Percentiles rank a stretch among this genome's conserved stretches.
Evolutionary conservation across 805 yeast species (phyloP).

Genomic region (Wickerhamomyces strasburgensis): DNA sequence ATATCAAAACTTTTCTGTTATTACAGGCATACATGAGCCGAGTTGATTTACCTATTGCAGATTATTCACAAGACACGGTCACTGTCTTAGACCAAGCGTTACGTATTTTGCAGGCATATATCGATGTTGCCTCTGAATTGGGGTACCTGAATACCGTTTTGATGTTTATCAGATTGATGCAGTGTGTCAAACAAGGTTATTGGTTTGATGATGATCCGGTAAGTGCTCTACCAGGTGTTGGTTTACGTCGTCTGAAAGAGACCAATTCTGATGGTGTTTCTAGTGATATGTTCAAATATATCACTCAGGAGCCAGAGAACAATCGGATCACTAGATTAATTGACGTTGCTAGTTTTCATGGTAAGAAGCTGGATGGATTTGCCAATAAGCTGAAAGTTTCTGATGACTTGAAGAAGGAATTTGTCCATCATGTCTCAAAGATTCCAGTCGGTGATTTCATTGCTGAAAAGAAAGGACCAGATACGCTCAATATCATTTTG

Average conservation of each 20-base stretch:
- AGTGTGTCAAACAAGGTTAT: conserved; percentile 79
- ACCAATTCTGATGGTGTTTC: conserved; percentile 18
- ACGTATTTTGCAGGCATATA: conserved; percentile 88
- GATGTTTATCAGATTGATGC: conserved; percentile 66
- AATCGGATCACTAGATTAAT: conserved; percentile 4
- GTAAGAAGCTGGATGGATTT: conserved; percentile 32
- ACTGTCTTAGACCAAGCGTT: conserved; percentile 91
- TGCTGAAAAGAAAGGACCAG: conserved; percentile 33
- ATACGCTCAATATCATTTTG: conserved; percentile 39
- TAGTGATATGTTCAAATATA: conserved; percentile 7
- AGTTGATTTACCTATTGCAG: conserved; percentile 87
- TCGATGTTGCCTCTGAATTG: conserved; percentile 83
- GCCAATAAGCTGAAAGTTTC: conserved; percentile 34
- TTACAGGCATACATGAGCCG: conserved; percentile 88
- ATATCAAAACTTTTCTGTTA: conserved; percentile 75
- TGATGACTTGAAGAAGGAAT: conserved; percentile 39
- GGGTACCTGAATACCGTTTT: conserved; percentile 65
- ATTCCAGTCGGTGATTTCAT: conserved; percentile 57
- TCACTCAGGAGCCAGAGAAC: not conserved
- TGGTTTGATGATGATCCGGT: conserved; percentile 82
- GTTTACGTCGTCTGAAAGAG: conserved; percentile 18
- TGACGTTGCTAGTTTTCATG: conserved; percentile 28
- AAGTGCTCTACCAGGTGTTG: conserved; percentile 26
- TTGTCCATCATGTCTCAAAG: conserved; percentile 46
- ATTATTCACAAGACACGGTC: conserved; percentile 88